These are phyloP conservation scores for Fusarium nanum DNA, from an alignment of 2,329 filamentous ascomycete genomes.

Conservation along the genomic window DNA sequence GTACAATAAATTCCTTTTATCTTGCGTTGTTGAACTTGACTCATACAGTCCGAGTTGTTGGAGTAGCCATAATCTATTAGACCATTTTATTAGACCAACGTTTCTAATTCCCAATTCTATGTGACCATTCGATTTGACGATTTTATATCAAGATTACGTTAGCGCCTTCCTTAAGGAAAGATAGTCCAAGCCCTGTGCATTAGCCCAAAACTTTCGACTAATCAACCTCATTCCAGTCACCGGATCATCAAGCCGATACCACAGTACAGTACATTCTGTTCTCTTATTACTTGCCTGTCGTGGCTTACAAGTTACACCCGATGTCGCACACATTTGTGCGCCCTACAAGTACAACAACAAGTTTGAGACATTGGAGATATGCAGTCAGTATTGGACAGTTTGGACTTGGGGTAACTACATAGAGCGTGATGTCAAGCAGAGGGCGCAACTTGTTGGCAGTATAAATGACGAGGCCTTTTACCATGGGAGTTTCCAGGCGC, in stretches of 20 bases:
- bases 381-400: not conserved
- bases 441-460: not conserved
- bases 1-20: not conserved
- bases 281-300: not conserved
- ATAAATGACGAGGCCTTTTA: not conserved
- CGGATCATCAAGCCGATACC: conserved; percentile 2
- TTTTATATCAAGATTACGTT: conserved; percentile 5
- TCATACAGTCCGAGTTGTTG: not conserved
- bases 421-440: not conserved
- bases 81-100: not conserved
- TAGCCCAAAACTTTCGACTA: conserved; percentile 10
- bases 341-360: conserved; percentile 18
- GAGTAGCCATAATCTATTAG: not conserved
- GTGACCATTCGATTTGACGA: conserved; percentile 15
- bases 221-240: not conserved
- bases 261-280: not conserved
- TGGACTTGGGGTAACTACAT: not conserved
- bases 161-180: not conserved
- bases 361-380: not conserved
- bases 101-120: not conserved
- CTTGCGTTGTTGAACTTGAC: too few relatives aligned
- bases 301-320: not conserved
- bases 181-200: not conserved
- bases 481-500: rapidly evolving
- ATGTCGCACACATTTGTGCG: conserved; percentile 13